phyloP scores from a whole-genome alignment of 2,329 filamentous ascomycete genomes.

The Colletotrichum sp. region DNA sequence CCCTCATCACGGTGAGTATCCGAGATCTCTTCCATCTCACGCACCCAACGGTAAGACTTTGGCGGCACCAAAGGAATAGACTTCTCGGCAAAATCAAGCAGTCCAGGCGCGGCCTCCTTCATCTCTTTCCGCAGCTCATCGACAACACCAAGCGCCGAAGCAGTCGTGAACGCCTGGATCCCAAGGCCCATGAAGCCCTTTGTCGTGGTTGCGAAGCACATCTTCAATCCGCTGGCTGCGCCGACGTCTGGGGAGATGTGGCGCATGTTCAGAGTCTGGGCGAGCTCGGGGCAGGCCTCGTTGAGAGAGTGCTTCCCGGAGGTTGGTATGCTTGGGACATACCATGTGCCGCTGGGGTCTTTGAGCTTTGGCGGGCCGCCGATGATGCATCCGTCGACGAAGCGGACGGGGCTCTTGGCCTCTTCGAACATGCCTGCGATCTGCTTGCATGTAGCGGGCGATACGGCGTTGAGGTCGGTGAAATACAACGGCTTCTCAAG shows the following conservation, averaged over 20 bases:
- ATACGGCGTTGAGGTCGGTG: conserved; percentile 70
- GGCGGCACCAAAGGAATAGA: conserved; percentile 66
- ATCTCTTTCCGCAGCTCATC: conserved; percentile 63
- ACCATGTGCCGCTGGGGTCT: conserved; percentile 35
- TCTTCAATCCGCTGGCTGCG: conserved; percentile 65
- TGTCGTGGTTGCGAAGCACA: conserved; percentile 66
- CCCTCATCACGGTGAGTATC: conserved; percentile 68
- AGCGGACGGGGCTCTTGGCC: conserved; percentile 44
- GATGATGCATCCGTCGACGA: conserved; percentile 65
- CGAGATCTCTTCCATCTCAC: conserved; percentile 79
- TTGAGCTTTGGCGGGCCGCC: conserved; percentile 53
- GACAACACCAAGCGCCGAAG: conserved; percentile 66
- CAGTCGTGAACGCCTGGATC: conserved; percentile 74
- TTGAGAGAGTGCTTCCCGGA: conserved; percentile 53
- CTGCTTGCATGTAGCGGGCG: conserved; percentile 54
- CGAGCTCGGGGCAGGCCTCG: conserved; percentile 42
- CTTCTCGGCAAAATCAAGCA: conserved; percentile 50
- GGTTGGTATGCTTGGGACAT: conserved; percentile 46
- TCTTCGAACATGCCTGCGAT: conserved; percentile 50
- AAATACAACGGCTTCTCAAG: conserved; percentile 55
- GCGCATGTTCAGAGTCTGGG: conserved; percentile 49
- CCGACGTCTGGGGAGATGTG: conserved; percentile 57
- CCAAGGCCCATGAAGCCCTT: conserved; percentile 73
- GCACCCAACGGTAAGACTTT: conserved; percentile 82
- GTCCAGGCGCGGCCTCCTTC: conserved; percentile 50